Evolutionary conservation across 345 rosid genomes (phyloP).

Genomic region (Euphorbia pulcherrima): DNA sequence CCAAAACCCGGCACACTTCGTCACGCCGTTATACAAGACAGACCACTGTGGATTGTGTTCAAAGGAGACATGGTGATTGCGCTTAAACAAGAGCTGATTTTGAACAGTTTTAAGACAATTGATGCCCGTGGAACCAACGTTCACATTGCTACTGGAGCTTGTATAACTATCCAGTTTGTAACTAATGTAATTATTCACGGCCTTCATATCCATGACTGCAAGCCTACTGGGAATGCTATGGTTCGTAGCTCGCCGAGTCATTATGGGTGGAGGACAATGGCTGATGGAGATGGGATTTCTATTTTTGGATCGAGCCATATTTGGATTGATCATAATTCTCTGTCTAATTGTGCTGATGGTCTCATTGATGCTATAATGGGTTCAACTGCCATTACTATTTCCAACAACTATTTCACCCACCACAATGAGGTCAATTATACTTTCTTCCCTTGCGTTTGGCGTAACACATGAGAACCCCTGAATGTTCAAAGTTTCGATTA

Average conservation of each 20-base stretch:
- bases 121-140: conserved; percentile 42
- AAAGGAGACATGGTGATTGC: conserved; percentile 31
- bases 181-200: conserved; percentile 31
- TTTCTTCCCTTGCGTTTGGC: no score
- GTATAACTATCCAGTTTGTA: conserved; percentile 28
- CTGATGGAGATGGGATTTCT: conserved; percentile 34
- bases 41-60: conserved; percentile 31
- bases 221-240: conserved; percentile 33
- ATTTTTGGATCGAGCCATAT: conserved; percentile 44
- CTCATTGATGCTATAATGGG: conserved; percentile 27
- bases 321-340: conserved; percentile 89
- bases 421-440: conserved; percentile 16
- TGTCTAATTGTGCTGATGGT: conserved; percentile 45
- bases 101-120: conserved; percentile 32
- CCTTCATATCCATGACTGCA: conserved; percentile 31
- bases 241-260: conserved; percentile 32
- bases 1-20: conserved; percentile 30
- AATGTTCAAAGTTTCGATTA: no score
- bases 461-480: no score
- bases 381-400: conserved; percentile 28
- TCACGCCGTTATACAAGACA: conserved; percentile 28
- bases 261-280: conserved; percentile 37
- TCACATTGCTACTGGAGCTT: conserved; percentile 46
- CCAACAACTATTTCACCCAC: conserved; percentile 27
- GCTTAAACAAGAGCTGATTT: conserved; percentile 27